A percentile compares a stretch with the other conserved stretches of the same genome.
These are phyloP conservation scores for Aspergillus conjunctus DNA, from an alignment of 495 filamentous ascomycete species.

Conservation along the genomic window DNA sequence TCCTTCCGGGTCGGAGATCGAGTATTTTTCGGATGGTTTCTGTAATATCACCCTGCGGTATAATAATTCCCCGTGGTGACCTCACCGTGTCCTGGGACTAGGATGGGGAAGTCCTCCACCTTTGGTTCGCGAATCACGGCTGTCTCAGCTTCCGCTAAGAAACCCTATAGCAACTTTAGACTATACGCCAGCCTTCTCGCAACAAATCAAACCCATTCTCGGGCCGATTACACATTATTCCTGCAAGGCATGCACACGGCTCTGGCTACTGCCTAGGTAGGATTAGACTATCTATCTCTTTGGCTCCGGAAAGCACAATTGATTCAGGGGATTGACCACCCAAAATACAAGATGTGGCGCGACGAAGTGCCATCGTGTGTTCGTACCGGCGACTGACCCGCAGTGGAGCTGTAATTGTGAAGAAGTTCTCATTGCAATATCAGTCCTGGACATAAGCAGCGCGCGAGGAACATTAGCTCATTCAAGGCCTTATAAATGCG, in stretches of 20 bases:
- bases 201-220: conserved; percentile 22
- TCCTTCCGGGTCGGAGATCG: conserved; percentile 6
- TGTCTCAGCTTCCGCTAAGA: conserved; percentile 12
- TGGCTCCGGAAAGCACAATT: neutral
- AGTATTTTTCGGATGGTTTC: conserved; percentile 12
- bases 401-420: too few relatives aligned
- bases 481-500: neutral
- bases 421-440: too few relatives aligned
- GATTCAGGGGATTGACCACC: neutral
- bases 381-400: too few relatives aligned
- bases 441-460: too few relatives aligned
- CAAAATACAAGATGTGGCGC: neutral
- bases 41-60: neutral
- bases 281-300: neutral
- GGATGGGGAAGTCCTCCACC: neutral
- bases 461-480: neutral
- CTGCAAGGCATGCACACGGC: conserved; percentile 22
- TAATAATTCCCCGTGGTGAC: neutral
- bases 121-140: conserved; percentile 12
- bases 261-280: neutral
- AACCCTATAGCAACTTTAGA: conserved; percentile 19
- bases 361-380: neutral
- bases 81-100: conserved; percentile 1
- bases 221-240: conserved; percentile 25
- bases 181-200: conserved; percentile 14